Percentiles rank a stretch among this genome's conserved stretches.
These are phyloP conservation scores for Hymenoscyphus scutula DNA, from an alignment of 2,329 filamentous ascomycete genomes.

Conservation along the genomic window DNA sequence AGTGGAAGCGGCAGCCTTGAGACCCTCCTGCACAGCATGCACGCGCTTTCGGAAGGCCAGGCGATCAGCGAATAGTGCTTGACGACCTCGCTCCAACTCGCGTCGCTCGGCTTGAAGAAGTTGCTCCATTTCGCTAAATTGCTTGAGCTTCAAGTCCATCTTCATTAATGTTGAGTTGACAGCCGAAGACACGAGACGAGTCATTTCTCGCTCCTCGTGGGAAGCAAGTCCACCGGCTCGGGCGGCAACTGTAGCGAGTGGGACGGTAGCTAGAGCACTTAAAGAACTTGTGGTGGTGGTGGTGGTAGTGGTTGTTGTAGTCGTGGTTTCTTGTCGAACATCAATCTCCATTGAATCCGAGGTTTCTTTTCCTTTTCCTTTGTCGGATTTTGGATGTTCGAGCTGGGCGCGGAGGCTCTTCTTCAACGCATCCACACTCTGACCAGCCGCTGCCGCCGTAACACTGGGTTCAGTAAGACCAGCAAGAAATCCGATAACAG, in stretches of 20 bases:
- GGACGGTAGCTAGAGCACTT: slow-evolving; percentile 67
- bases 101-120: slow-evolving; percentile 88
- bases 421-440: slow-evolving; percentile 83
- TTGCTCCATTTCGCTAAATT: slow-evolving; percentile 94
- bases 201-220: slow-evolving; percentile 96
- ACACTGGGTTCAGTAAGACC: slow-evolving; percentile 86
- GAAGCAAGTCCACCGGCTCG: slow-evolving; percentile 86
- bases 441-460: slow-evolving; percentile 85
- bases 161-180: slow-evolving; percentile 95
- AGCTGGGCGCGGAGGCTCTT: slow-evolving; percentile 75
- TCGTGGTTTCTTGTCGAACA: slow-evolving; percentile 47
- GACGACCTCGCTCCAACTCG: slow-evolving; percentile 86
- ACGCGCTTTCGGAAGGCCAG: slow-evolving; percentile 87
- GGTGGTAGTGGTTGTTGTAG: slow-evolving; percentile 46
- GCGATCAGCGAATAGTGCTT: slow-evolving; percentile 91
- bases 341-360: slow-evolving; percentile 65
- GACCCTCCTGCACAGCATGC: slow-evolving; percentile 72
- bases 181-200: slow-evolving; percentile 83
- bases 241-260: slow-evolving; percentile 81
- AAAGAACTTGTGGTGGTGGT: slow-evolving; percentile 48
- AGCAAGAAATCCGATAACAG: slow-evolving; percentile 90
- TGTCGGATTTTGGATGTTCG: slow-evolving; percentile 59
- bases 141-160: slow-evolving; percentile 90
- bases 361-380: slow-evolving; percentile 55
- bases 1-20: slow-evolving; percentile 50